A percentile compares a stretch with the other conserved stretches of the same genome.
Conservation (phyloP, 2,329 filamentous ascomycete genomes). For the Exophiala xenobiotica region DNA sequence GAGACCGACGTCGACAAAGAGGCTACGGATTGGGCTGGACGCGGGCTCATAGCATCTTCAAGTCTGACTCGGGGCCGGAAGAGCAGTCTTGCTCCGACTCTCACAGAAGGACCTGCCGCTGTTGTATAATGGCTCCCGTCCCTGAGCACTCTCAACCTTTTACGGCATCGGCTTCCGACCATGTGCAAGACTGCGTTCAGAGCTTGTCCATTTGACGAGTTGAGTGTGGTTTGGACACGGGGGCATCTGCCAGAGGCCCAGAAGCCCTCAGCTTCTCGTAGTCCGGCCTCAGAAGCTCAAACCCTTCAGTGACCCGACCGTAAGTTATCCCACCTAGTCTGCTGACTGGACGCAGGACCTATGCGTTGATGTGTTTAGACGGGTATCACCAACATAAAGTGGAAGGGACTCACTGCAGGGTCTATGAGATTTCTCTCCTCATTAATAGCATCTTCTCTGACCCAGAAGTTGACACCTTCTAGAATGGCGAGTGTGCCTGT, state of each 20-base stretch:
- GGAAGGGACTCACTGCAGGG: slow-evolving; percentile 10
- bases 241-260: background rate
- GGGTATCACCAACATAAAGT: background rate
- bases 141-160: too few species aligned
- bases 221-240: too few species aligned
- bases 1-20: too few species aligned
- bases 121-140: too few species aligned
- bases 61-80: too few species aligned
- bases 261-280: background rate
- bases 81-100: too few species aligned
- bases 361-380: slow-evolving; percentile 42
- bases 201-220: too few species aligned
- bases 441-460: slow-evolving; percentile 80
- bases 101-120: too few species aligned
- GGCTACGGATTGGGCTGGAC: too few species aligned
- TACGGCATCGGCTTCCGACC: too few species aligned
- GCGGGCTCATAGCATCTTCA: too few species aligned
- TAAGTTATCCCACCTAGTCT: slow-evolving; percentile 86
- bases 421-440: slow-evolving; percentile 72
- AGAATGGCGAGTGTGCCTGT: slow-evolving; percentile 72
- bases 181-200: too few species aligned
- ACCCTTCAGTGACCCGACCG: slow-evolving; percentile 63
- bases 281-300: slow-evolving; percentile 52
- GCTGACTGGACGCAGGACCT: slow-evolving; percentile 68
- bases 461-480: slow-evolving; percentile 86